Evolutionary conservation across 148 eudicot species (phyloP).

Genomic region (Polygonum aviculare): DNA sequence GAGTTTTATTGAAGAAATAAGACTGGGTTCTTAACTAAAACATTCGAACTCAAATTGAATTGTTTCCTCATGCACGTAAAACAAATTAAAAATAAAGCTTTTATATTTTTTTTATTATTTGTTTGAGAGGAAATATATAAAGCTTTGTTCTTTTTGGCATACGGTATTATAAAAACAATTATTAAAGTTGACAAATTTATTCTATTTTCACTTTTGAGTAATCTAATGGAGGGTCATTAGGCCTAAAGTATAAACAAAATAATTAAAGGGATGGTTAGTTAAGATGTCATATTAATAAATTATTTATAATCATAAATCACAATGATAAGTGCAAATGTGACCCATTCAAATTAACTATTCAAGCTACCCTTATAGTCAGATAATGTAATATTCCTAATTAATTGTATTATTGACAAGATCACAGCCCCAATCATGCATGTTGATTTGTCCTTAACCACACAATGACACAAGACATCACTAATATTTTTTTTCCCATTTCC

Average conservation of each 20-base stretch:
- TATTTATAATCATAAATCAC: neutral
- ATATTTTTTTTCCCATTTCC: neutral
- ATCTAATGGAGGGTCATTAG: neutral
- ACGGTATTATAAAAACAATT: neutral
- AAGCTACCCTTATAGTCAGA: neutral
- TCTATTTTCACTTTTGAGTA: neutral
- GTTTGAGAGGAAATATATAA: neutral
- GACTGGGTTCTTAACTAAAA: too few relatives aligned
- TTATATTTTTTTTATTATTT: too few relatives aligned
- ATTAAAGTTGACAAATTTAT: neutral
- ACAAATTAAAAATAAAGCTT: too few relatives aligned
- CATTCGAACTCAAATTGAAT: too few relatives aligned
- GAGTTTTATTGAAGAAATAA: too few relatives aligned
- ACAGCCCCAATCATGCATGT: neutral
- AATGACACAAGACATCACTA: neutral
- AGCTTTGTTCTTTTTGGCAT: neutral
- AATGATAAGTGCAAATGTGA: neutral
- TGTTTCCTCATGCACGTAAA: too few relatives aligned
- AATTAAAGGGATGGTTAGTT: neutral
- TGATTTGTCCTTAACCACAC: neutral
- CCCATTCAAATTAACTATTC: neutral
- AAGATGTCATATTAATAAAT: neutral
- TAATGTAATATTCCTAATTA: constrained; percentile 2
- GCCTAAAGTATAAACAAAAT: neutral
- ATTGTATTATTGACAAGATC: neutral